A percentile compares a stretch with the other conserved stretches of the same genome.
phyloP scores from a whole-genome alignment of 306 rosid genomes.

The Arachis hypogaea region DNA sequence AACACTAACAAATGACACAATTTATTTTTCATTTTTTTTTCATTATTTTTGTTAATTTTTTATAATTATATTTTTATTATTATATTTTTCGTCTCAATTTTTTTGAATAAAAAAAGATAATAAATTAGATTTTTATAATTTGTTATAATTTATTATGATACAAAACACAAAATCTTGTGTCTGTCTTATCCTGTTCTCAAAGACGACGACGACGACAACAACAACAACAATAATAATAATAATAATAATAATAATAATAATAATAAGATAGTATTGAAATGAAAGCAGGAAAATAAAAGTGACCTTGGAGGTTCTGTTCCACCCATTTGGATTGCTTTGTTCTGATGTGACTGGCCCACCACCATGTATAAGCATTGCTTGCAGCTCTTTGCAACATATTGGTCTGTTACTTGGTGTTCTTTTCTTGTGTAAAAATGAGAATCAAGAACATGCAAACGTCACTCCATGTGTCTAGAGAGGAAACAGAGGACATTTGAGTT shows the following conservation, averaged over 20 bases:
- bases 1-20: too few species aligned
- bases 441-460: conserved; percentile 33
- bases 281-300: background rate
- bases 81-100: too few species aligned
- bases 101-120: too few species aligned
- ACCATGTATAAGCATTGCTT: conserved; percentile 96
- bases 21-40: too few species aligned
- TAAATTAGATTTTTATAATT: too few species aligned
- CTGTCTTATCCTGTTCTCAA: too few species aligned
- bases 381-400: conserved; percentile 95
- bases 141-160: too few species aligned
- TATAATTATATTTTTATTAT: too few species aligned
- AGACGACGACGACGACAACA: too few species aligned
- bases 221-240: too few species aligned
- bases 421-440: conserved; percentile 23
- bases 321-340: conserved; percentile 98
- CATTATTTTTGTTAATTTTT: too few species aligned
- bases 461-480: conserved; percentile 16
- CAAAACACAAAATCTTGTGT: too few species aligned
- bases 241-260: background rate
- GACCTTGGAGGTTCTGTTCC: conserved; percentile 88
- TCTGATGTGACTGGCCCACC: conserved; percentile 98
- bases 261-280: background rate
- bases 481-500: background rate
- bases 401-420: conserved; percentile 15